phyloP scores from a whole-genome alignment of 495 filamentous ascomycete species.

The Lasiosphaeria hispida region DNA sequence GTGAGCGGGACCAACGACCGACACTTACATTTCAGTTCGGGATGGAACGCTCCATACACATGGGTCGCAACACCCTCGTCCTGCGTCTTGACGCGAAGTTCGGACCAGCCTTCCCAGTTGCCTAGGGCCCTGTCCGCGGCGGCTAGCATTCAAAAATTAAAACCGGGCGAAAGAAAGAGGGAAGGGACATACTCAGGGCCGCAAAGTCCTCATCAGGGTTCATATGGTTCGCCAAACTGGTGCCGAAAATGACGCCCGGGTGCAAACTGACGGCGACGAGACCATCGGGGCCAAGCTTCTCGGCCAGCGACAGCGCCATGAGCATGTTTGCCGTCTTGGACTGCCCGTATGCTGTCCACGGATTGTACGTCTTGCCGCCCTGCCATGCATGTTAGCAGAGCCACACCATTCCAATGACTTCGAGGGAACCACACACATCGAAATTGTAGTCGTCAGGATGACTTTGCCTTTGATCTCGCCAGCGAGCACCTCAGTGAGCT shows the following conservation, averaged over 20 bases:
- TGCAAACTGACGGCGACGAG: conserved; percentile 42
- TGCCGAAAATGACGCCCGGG: conserved; percentile 38
- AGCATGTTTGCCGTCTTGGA: conserved; percentile 56
- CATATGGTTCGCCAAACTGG: conserved; percentile 30
- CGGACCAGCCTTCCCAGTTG: no score
- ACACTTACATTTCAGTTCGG: no score
- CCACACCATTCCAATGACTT: neutral
- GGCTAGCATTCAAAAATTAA: no score
- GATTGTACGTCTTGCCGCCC: conserved; percentile 48
- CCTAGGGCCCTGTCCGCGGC: no score
- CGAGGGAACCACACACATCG: conserved; percentile 17
- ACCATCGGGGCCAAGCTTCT: conserved; percentile 36
- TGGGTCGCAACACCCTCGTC: no score
- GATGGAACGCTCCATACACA: no score
- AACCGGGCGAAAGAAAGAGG: no score
- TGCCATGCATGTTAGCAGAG: conserved; percentile 13
- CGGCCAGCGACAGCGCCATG: conserved; percentile 42
- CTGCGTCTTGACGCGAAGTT: no score
- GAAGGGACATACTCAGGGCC: conserved; percentile 16
- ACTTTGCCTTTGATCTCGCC: no score
- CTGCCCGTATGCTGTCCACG: conserved; percentile 48
- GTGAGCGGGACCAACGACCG: no score
- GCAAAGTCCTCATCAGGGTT: conserved; percentile 26
- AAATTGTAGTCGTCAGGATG: conserved; percentile 31
- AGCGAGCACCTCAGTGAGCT: no score